Evolutionary conservation across 495 filamentous ascomycete genomes (phyloP), one percentile per base, ranked within the genome.

Genomic region (Neurospora sp.): DNA sequence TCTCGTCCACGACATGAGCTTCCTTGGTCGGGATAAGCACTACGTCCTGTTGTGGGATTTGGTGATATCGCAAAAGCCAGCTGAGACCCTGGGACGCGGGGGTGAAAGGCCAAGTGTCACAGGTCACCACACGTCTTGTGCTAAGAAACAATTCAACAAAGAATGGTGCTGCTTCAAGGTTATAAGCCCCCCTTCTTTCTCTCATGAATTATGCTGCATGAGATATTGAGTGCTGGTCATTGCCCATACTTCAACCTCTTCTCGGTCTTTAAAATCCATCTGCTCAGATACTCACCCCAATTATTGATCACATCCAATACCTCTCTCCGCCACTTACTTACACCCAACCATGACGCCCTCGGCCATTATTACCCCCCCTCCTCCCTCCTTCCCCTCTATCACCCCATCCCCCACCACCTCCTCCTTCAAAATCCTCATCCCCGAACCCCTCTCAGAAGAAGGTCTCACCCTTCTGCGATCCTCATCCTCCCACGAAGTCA

Each of bases 381-480:
- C 74, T 35, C 70, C 74, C 39, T 69, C 74, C 39, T 69, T 78
- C 45, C 5, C 59, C 44, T 20, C 75, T 20, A 22, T 72, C 37
- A 9, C 74, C 12, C 20, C 75, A 2, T 35, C 35, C 35, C 35
- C 4, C 35, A 6, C 35, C 70, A 18, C 75, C 37, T 31, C 69
- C 35, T 77, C 77, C 53, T 86, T 88, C 41, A 88, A 87, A 74
- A 87, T 92, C 74, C 88, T 93, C 44, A 88, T 92, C 20, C 87
- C 90, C 1, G 90, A 93, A 78, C 92, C 91, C 78, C 85, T 93
- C 69, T 92, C 90, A n/a, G 83, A 86, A 16, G 91, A 93, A 81
- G 90, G 90, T 39, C 85, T 93, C 14, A 83, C 87, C 44, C 79
- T 91, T 8, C 84, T 93, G 27, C 75, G 53, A 65, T 81, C 83